Evolutionary conservation across 495 filamentous ascomycete genomes (phyloP).

Genomic region (Hapsidospora chrysogenum): DNA sequence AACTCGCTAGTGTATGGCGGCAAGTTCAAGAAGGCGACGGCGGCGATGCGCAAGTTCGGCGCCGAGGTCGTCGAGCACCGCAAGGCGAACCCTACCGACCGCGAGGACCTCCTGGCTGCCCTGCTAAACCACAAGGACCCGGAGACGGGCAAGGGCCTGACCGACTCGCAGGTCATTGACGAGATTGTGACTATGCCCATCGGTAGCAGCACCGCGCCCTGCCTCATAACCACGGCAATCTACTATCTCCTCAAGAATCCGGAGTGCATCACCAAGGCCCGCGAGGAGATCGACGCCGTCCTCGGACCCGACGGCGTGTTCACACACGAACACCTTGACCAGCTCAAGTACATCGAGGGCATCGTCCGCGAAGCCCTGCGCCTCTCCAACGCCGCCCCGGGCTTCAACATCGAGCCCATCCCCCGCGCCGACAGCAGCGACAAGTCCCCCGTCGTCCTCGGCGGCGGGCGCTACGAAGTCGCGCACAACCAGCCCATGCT

Average conservation of each 20-base stretch:
- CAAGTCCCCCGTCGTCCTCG: constrained; percentile 21
- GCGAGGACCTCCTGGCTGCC: neutral
- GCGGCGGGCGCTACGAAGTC: constrained; percentile 51
- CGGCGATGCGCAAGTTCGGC: constrained; percentile 33
- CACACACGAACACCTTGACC: constrained; percentile 25
- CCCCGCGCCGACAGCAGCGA: constrained; percentile 26
- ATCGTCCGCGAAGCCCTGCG: constrained; percentile 34
- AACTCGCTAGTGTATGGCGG: neutral
- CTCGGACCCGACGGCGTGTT: constrained; percentile 33
- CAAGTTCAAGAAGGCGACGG: neutral
- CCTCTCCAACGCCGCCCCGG: constrained; percentile 45
- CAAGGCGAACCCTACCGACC: constrained; percentile 16
- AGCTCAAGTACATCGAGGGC: constrained; percentile 27
- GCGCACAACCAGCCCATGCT: constrained; percentile 43
- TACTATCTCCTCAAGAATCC: constrained; percentile 30
- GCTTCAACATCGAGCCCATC: constrained; percentile 45
- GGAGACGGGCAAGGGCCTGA: constrained; percentile 6
- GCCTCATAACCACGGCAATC: constrained; percentile 26
- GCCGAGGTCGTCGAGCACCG: constrained; percentile 34
- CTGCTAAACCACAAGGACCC: neutral
- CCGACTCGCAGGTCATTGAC: constrained; percentile 29
- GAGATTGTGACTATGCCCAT: constrained; percentile 25
- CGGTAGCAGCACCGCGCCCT: constrained; percentile 18
- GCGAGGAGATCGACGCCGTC: constrained; percentile 37
- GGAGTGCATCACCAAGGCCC: constrained; percentile 25